Evolutionary conservation across 2,329 filamentous ascomycete genomes (phyloP).

Genomic region (Penicillium polonicum): DNA sequence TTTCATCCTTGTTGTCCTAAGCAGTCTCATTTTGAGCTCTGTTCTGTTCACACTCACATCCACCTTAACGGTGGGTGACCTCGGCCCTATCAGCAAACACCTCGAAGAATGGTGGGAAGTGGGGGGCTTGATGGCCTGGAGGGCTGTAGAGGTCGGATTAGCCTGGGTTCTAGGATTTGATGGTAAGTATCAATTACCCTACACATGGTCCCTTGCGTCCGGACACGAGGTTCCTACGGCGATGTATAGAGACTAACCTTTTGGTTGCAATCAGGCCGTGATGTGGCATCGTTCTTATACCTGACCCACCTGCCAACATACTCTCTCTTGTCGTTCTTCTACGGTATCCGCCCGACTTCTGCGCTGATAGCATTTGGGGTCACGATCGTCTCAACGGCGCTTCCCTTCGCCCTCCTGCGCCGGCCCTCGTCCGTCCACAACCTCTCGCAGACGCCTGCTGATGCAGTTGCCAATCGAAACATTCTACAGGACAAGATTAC

Average conservation of each 20-base stretch:
- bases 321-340: conserved; percentile 76
- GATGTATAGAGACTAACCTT: conserved; percentile 2
- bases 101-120: conserved; percentile 64
- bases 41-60: conserved; percentile 63
- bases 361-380: conserved; percentile 63
- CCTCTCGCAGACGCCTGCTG: conserved; percentile 45
- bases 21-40: conserved; percentile 62
- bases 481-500: conserved; percentile 65
- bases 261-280: conserved; percentile 52
- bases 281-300: conserved; percentile 64
- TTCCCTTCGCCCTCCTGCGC: conserved; percentile 75
- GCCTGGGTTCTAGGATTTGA: conserved; percentile 75
- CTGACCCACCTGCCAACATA: conserved; percentile 74
- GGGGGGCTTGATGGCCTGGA: conserved; percentile 53
- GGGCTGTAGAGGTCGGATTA: conserved; percentile 65
- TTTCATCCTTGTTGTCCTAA: conserved; percentile 49
- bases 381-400: conserved; percentile 65
- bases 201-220: neutral
- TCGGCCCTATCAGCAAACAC: conserved; percentile 65
- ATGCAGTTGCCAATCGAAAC: conserved; percentile 58
- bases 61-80: conserved; percentile 61
- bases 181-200: conserved; percentile 33
- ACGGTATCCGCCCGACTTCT: conserved; percentile 63
- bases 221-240: neutral
- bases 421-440: conserved; percentile 64